A percentile compares a stretch with the other conserved stretches of the same genome.
These are phyloP conservation scores for Juglanconis oblonga DNA, from an alignment of 2,329 filamentous ascomycete genomes.

Conservation along the genomic window DNA sequence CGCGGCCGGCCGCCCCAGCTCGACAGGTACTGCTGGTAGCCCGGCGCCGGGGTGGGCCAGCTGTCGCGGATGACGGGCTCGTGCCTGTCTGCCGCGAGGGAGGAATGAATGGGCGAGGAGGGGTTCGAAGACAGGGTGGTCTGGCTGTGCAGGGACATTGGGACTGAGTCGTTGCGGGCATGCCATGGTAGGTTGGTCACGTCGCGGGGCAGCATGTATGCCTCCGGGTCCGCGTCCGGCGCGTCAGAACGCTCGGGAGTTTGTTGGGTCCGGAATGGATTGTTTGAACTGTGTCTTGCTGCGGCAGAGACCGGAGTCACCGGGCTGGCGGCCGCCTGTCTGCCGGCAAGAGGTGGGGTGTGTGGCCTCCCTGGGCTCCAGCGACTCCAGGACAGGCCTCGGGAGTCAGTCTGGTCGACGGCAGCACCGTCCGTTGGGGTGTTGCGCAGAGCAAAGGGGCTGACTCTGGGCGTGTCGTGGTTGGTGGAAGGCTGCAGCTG, in stretches of 20 bases:
- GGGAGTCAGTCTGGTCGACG: neutral
- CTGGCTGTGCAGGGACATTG: slow-evolving; percentile 33
- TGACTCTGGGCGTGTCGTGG: slow-evolving; percentile 18
- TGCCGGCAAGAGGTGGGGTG: slow-evolving; percentile 17
- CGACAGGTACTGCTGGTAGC: slow-evolving; percentile 10
- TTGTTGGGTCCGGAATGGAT: slow-evolving; percentile 12
- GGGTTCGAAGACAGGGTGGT: slow-evolving; percentile 33
- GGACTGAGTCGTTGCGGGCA: slow-evolving; percentile 28
- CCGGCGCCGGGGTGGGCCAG: slow-evolving; percentile 24
- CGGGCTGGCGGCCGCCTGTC: neutral
- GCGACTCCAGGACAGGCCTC: slow-evolving; percentile 28
- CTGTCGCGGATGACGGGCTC: slow-evolving; percentile 33
- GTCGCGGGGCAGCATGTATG: slow-evolving; percentile 26
- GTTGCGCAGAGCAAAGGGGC: slow-evolving; percentile 19
- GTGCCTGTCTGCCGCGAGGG: slow-evolving; percentile 25
- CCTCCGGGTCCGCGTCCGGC: slow-evolving; percentile 19
- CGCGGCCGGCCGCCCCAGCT: slow-evolving; percentile 18
- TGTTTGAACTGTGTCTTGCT: neutral
- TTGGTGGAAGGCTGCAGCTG: slow-evolving; percentile 15
- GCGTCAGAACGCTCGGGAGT: slow-evolving; percentile 20
- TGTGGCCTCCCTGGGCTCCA: slow-evolving; percentile 24
- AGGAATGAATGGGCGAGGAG: slow-evolving; percentile 28
- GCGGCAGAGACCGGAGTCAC: neutral
- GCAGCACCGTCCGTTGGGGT: neutral
- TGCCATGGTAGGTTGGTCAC: slow-evolving; percentile 33